These are phyloP conservation scores for Eremothecium sinecaudum DNA, from an alignment of 1,139 yeast genomes.

Conservation along the genomic window DNA sequence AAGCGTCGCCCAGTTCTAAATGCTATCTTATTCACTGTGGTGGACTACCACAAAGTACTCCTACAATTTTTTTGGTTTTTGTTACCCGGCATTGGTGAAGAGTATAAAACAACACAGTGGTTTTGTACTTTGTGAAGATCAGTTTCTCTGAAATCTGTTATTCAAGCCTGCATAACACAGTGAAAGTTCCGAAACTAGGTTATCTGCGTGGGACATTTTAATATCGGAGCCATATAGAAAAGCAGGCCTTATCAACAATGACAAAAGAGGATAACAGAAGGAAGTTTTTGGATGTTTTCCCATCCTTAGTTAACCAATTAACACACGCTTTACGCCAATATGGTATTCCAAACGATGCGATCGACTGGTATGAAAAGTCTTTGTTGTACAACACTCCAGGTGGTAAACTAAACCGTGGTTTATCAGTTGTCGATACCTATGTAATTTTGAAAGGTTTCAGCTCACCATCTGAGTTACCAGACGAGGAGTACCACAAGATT, in stretches of 20 bases:
- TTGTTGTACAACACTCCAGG: slow-evolving; percentile 88
- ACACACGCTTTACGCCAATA: slow-evolving; percentile 52
- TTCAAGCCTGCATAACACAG: too few relatives aligned
- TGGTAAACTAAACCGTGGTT: slow-evolving; percentile 93
- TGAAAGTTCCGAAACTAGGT: too few relatives aligned
- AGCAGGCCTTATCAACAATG: slow-evolving; percentile 12
- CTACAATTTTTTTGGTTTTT: too few relatives aligned
- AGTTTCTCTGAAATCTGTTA: too few relatives aligned
- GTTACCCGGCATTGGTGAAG: too few relatives aligned
- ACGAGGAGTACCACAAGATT: slow-evolving; percentile 68
- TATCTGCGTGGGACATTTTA: too few relatives aligned
- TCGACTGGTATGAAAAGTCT: slow-evolving; percentile 71
- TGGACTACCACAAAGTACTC: too few relatives aligned
- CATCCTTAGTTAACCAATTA: slow-evolving; percentile 69
- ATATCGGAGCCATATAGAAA: neutral
- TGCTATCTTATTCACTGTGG: too few relatives aligned
- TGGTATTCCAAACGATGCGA: slow-evolving; percentile 81
- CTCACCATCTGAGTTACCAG: slow-evolving; percentile 47
- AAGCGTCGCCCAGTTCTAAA: too few relatives aligned
- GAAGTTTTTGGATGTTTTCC: slow-evolving; percentile 67
- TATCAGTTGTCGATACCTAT: slow-evolving; percentile 90
- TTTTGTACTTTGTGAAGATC: too few relatives aligned
- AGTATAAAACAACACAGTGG: too few relatives aligned
- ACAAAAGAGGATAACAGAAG: slow-evolving; percentile 36
- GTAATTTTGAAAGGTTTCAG: slow-evolving; percentile 61